Evolutionary conservation across 768 basidiomycete genomes (phyloP), one percentile per base, ranked within the genome.

Genomic region (Lactarius pseudohatsudake): DNA sequence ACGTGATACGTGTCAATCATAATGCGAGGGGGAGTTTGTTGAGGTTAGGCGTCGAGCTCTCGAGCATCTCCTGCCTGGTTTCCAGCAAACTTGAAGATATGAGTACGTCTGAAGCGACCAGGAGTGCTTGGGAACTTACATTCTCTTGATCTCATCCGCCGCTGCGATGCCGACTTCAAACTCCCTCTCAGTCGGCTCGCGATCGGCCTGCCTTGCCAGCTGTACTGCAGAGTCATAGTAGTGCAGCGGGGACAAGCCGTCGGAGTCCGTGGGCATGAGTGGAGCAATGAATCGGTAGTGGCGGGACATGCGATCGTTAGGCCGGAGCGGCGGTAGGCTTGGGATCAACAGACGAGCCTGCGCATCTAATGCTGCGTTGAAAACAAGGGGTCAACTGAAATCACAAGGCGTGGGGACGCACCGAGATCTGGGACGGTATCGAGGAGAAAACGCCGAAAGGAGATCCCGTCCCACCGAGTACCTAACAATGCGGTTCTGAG

Each of bases 171-270:
- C 91, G 3, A 82, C 72, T 58, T 81, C 78, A 73, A 86, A 92
- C 75, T 92, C 91, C 41, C 79, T 80, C 73, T 90, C 88, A 0
- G 82, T 84, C 47, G 87, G 83, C 71, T 89, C 89, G 54, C 78
- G 76, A 4, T 79, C 78, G 1, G 84, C 81, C 59, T 87, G 85
- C 22, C 89, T 82, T 30, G 85, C 90, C 13, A 90, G 79, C 73
- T 92, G 90, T 58, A 92, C 82, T 0, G 85, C 88, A 57, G 89
- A 85, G 72, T 92, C 91, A 72, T 90, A 92, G 71, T 88, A 88
- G 74, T 91, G 88, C 63, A 92, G 74, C 0, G 85, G 80, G 16
- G 90, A 84, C 57, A 90, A 75, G n/a, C 86, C 86, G 55, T 86
- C 82, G 34, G 85, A 85, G 66, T 89, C 86, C 64, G 75, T 77